Base-by-base conservation (phyloP, 768 basidiomycete genomes). In the Candolleomyces aberdarensis region DNA sequence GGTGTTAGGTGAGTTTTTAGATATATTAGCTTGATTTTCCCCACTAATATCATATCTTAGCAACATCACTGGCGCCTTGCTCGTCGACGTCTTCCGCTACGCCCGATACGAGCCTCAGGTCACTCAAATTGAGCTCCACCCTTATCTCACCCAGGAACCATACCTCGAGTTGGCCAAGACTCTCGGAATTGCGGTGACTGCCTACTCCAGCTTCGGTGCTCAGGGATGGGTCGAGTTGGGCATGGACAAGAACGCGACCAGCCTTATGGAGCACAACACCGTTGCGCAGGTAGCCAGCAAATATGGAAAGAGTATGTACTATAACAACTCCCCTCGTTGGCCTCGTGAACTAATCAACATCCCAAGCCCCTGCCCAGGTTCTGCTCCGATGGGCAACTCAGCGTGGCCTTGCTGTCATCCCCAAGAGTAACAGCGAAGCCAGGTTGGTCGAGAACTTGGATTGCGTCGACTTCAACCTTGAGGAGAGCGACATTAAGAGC, bases 361-460 rank as follows among this genome's bases (percentile, higher is more conserved):
- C 53, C 26, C 15, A 11, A 55, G 53, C 80, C 48, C 70, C 84
- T 4, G 88, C 89, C 7, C 89, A 92, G 71, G 83, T 92, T 22
- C 74, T 92, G 43, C 80, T 94, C 57, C 82, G 89, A 64, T 94
- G 91, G 91, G 84, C 89, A 1, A 88, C 87, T 14, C 88, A 91
- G 67, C 85, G 84, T 41, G 85, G 83, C 10, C 79, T 92, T 61
- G 85, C 86, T 39, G 85, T 92, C 49, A 83, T 94, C 62, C 91
- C 91, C 50, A 94, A 94, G 78, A 83, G 80, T 54, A 85, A 84
- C 69, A 66, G 77, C 64, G 55, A 63, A 3, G 62, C 69, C 15
- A 79, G 87, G 29, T 72, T 88, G 56, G 66, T 68, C 17, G 73
- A 85, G 69, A 92, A 92, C 71, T 63, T 79, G 26, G 64, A 71